These are phyloP conservation scores for Bauhinia variegata DNA, from an alignment of 306 rosid species.

Conservation along the genomic window DNA sequence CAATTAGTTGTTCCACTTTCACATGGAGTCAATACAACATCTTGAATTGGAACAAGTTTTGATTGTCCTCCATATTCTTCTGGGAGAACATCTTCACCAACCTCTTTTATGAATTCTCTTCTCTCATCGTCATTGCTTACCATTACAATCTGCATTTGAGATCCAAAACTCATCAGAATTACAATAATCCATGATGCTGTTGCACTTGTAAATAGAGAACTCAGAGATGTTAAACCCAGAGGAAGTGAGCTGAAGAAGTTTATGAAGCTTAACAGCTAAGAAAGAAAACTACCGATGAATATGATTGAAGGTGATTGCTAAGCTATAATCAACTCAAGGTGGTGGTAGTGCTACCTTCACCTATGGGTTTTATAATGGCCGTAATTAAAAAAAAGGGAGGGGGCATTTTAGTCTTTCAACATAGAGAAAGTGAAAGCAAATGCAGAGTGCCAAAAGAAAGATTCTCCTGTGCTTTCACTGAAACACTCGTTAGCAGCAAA, in stretches of 20 bases:
- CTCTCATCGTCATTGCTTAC: constrained; percentile 71
- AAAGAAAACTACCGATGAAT: no score
- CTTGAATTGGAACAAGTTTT: constrained; percentile 65
- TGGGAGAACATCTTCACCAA: constrained; percentile 83
- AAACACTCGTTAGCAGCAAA: not conserved
- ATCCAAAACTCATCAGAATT: constrained; percentile 27
- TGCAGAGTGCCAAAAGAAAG: not conserved
- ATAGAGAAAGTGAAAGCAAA: not conserved
- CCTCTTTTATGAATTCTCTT: constrained; percentile 52
- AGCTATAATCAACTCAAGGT: no score
- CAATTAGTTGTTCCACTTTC: constrained; percentile 44
- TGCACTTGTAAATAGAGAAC: not conserved
- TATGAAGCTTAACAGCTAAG: no score
- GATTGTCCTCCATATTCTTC: constrained; percentile 85
- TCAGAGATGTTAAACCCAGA: not conserved
- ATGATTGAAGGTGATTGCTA: no score
- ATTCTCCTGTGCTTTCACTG: not conserved
- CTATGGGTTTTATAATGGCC: no score
- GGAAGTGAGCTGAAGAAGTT: no score
- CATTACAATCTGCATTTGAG: constrained; percentile 70
- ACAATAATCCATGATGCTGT: not conserved
- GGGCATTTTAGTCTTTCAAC: not conserved
- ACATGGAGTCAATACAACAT: constrained; percentile 48
- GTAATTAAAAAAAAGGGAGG: no score
- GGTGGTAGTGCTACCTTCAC: no score